A percentile compares a stretch with the other conserved stretches of the same genome.
phyloP scores from a whole-genome alignment of 441 rosid species.

The Syzygium malaccense region DNA sequence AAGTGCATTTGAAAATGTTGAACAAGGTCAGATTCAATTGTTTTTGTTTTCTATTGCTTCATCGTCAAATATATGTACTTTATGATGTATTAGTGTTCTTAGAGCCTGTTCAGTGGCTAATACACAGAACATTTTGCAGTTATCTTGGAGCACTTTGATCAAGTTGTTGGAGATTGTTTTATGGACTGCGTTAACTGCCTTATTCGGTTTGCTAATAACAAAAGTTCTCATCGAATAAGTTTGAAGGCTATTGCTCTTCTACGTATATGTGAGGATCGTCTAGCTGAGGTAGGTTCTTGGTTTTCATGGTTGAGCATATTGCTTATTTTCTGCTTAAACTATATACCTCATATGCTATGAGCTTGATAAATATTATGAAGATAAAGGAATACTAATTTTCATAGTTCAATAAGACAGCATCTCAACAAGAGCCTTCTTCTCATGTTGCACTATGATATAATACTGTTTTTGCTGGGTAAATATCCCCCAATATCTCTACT shows the following conservation, averaged over 20 bases:
- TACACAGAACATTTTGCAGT: constrained; percentile 55
- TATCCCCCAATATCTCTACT: background rate
- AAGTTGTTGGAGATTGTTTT: constrained; percentile 98
- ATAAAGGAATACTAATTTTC: background rate
- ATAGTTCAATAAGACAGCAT: background rate
- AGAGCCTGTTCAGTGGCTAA: constrained; percentile 7
- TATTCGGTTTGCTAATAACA: constrained; percentile 96
- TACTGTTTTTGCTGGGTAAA: background rate
- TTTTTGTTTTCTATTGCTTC: constrained; percentile 4
- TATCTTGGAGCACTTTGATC: constrained; percentile 98
- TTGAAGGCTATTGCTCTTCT: constrained; percentile 99
- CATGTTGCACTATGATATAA: background rate
- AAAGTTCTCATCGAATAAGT: constrained; percentile 90
- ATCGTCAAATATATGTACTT: background rate
- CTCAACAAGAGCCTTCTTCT: background rate
- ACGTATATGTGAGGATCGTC: constrained; percentile 98
- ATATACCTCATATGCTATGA: background rate
- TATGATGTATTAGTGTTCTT: background rate
- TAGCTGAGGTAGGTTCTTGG: constrained; percentile 74
- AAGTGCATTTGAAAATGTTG: constrained; percentile 98
- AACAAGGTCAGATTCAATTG: constrained; percentile 58
- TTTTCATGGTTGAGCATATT: background rate
- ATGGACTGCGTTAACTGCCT: constrained; percentile 99
- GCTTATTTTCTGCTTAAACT: background rate
- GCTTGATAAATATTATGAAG: background rate